These are phyloP conservation scores for Lycium barbarum DNA, from an alignment of 257 asterid species.

Conservation along the genomic window DNA sequence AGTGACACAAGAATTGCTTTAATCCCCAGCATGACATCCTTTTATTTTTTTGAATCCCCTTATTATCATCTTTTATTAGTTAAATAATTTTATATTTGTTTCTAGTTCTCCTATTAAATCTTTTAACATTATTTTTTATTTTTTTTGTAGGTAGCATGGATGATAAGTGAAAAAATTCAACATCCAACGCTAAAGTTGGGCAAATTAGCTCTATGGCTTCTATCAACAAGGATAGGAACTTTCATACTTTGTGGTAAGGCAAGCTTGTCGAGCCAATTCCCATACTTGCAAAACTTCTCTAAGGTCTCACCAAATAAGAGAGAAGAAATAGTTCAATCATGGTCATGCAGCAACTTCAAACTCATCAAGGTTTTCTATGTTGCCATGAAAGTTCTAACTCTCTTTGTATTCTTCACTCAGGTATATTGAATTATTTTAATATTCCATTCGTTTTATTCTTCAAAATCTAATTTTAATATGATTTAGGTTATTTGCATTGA, in stretches of 20 bases:
- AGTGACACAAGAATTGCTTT: too few species aligned
- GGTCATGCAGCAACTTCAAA: constrained; percentile 60
- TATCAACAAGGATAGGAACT: constrained; percentile 76
- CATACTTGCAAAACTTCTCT: constrained; percentile 65
- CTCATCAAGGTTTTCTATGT: constrained; percentile 52
- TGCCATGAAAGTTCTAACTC: constrained; percentile 52
- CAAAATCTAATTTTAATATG: too few species aligned
- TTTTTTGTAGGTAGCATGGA: constrained; percentile 47
- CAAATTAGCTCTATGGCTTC: constrained; percentile 47
- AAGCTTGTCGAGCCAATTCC: constrained; percentile 57
- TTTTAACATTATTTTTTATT: too few species aligned
- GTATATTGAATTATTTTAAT: constrained; percentile 34
- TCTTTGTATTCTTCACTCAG: constrained; percentile 68
- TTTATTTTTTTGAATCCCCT: too few species aligned
- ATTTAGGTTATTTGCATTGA: too few species aligned
- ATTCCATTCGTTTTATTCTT: too few species aligned
- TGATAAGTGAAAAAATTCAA: constrained; percentile 38
- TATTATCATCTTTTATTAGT: too few species aligned
- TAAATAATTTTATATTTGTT: too few species aligned
- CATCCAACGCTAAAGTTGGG: constrained; percentile 48
- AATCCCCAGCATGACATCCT: too few species aligned
- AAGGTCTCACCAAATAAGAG: constrained; percentile 45
- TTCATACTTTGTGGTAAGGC: constrained; percentile 61
- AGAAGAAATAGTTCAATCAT: constrained; percentile 52
- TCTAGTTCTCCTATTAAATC: too few species aligned